A percentile compares a stretch with the other conserved stretches of the same genome.
Evolutionary conservation across 164 flowering plant species (phyloP).

Genomic region (Vitis rupestris): DNA sequence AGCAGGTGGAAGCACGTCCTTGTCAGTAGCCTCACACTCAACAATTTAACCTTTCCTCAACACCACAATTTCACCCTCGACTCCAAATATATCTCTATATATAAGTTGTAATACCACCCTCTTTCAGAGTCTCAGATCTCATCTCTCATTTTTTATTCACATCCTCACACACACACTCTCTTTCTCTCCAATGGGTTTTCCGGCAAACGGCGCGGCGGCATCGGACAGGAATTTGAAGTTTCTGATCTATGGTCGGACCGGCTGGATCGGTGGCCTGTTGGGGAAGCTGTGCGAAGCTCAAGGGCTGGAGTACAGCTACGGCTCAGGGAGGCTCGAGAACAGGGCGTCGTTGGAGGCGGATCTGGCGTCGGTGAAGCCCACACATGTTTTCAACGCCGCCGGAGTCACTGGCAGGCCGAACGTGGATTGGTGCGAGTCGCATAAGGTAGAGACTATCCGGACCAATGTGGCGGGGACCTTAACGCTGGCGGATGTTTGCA

Average conservation of each 20-base stretch:
- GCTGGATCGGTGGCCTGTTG: constrained; percentile 70
- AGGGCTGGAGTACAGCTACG: constrained; percentile 43
- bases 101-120: background rate
- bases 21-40: no score
- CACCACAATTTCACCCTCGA: no score
- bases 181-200: constrained; percentile 36
- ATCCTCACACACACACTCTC: background rate
- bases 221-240: constrained; percentile 36
- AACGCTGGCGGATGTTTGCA: constrained; percentile 59
- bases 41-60: no score
- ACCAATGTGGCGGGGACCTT: constrained; percentile 65
- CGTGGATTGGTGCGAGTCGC: constrained; percentile 76
- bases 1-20: no score
- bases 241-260: constrained; percentile 70
- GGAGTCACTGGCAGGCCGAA: constrained; percentile 73
- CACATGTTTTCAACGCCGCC: constrained; percentile 73
- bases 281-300: constrained; percentile 57
- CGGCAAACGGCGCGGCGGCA: constrained; percentile 27
- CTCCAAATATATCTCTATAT: background rate
- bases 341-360: constrained; percentile 48
- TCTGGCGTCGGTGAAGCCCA: constrained; percentile 39
- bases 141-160: background rate
- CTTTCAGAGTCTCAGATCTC: background rate
- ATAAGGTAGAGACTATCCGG: constrained; percentile 68
- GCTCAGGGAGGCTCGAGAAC: constrained; percentile 57